These are phyloP conservation scores for Penicillium sp. DNA, from an alignment of 2,329 filamentous ascomycete species.

Conservation along the genomic window DNA sequence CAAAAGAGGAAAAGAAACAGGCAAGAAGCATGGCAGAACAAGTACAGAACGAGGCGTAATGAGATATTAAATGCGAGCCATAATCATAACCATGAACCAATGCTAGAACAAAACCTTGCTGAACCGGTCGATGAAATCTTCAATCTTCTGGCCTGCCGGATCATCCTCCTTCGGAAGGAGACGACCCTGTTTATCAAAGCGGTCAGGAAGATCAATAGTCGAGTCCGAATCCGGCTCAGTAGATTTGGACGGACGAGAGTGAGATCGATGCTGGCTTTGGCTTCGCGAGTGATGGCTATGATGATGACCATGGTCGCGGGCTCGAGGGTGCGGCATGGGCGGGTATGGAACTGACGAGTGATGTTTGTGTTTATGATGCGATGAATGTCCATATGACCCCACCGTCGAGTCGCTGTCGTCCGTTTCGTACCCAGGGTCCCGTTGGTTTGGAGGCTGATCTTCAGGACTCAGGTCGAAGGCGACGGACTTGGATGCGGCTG, in stretches of 20 bases:
- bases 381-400: conserved; percentile 8
- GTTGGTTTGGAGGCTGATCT: conserved; percentile 1
- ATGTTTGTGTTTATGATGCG: conserved; percentile 20
- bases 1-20: no score
- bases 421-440: conserved; percentile 38
- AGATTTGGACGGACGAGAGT: conserved; percentile 3
- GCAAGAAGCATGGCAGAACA: no score
- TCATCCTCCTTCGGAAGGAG: conserved; percentile 30
- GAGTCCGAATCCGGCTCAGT: conserved; percentile 37
- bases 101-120: conserved; percentile 22
- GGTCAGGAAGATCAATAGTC: conserved; percentile 41
- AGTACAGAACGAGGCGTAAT: no score
- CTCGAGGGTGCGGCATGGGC: conserved; percentile 9
- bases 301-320: conserved; percentile 7
- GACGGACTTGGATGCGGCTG: conserved; percentile 30
- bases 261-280: no score
- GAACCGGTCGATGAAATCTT: conserved; percentile 34
- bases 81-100: no score
- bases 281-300: not conserved
- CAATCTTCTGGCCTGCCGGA: conserved; percentile 33
- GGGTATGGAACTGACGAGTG: conserved; percentile 22
- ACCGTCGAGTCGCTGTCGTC: conserved; percentile 41
- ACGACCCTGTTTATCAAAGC: conserved; percentile 41
- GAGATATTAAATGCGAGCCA: no score
- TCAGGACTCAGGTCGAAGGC: conserved; percentile 27